These are phyloP conservation scores for Orbilia quercus DNA, from an alignment of 2,329 filamentous ascomycete species.

Conservation along the genomic window DNA sequence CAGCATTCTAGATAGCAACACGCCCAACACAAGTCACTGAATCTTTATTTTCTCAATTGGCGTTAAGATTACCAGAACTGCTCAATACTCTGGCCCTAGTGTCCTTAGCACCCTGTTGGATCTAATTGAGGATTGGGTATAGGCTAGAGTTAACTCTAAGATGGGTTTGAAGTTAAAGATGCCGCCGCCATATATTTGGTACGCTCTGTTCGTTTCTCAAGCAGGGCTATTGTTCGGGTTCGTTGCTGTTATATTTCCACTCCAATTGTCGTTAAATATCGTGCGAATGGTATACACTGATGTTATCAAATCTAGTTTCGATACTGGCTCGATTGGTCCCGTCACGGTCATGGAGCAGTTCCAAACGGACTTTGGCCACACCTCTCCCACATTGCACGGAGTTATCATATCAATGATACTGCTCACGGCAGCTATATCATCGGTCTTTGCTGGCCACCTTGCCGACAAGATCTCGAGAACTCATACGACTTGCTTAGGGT, in stretches of 20 bases:
- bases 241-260: neutral
- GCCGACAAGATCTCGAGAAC: conserved; percentile 68
- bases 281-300: no score
- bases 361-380: conserved; percentile 66
- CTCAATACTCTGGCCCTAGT: no score
- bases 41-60: no score
- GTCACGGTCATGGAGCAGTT: conserved; percentile 71
- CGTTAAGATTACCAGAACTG: no score
- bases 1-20: conserved; percentile 19
- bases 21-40: conserved; percentile 32
- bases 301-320: conserved; percentile 61
- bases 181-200: conserved; percentile 50
- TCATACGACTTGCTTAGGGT: conserved; percentile 66
- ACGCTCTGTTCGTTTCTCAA: conserved; percentile 48
- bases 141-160: neutral
- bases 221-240: conserved; percentile 50
- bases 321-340: conserved; percentile 71
- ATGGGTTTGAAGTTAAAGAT: conserved; percentile 41
- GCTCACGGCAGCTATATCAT: conserved; percentile 70
- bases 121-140: no score
- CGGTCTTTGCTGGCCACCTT: conserved; percentile 70
- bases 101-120: no score
- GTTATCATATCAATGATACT: conserved; percentile 72
- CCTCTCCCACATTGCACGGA: conserved; percentile 69
- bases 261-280: no score